Percentiles rank a stretch among this genome's conserved stretches.
phyloP scores from a whole-genome alignment of 768 basidiomycete genomes.

The Rhodosporidiobolus odoratus region DNA sequence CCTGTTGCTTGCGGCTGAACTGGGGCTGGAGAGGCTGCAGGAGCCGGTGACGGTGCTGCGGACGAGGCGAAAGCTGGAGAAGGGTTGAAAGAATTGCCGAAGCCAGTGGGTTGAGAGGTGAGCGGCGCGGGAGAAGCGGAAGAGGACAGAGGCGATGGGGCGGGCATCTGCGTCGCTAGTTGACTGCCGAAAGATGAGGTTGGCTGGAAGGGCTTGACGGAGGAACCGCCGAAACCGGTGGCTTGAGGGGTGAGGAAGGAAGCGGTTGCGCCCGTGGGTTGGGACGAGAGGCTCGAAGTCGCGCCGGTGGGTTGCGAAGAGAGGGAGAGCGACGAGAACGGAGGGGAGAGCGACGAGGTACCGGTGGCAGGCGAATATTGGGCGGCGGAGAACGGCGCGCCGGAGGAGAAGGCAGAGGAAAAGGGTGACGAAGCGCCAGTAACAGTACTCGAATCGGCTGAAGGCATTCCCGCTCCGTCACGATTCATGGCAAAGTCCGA shows the following conservation, averaged over 20 bases:
- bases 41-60: no score
- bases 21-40: not conserved
- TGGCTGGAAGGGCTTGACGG: slow-evolving; percentile 42
- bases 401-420: not conserved
- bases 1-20: slow-evolving; percentile 21
- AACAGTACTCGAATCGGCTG: no score
- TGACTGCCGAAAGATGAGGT: slow-evolving; percentile 38
- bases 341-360: not conserved
- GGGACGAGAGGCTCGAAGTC: not conserved
- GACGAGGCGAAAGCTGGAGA: not conserved
- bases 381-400: not conserved
- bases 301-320: not conserved
- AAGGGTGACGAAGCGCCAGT: not conserved
- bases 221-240: slow-evolving; percentile 29
- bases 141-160: no score
- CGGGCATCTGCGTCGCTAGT: slow-evolving; percentile 26
- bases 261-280: not conserved
- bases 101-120: not conserved
- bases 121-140: not conserved
- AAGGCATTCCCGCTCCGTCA: no score
- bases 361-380: not conserved
- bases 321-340: slow-evolving; percentile 8
- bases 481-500: slow-evolving; percentile 37
- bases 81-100: not conserved
- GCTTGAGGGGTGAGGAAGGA: slow-evolving; percentile 19